phyloP scores from a whole-genome alignment of 2,329 filamentous ascomycete species.

The Exophiala calicioides region DNA sequence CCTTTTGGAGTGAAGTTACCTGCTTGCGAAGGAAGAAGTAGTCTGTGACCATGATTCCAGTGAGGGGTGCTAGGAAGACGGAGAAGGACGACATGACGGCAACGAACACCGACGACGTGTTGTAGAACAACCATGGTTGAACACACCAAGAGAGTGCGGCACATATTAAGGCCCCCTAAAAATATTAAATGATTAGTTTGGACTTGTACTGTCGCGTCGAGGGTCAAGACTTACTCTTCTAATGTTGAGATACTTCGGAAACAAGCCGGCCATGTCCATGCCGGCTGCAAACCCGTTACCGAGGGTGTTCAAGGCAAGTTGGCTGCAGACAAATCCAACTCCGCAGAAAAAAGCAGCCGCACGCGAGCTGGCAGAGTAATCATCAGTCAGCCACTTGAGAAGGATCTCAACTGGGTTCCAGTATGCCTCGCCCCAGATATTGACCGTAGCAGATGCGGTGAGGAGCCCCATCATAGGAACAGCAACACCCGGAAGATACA shows the following conservation, averaged over 20 bases:
- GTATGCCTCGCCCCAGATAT: constrained; percentile 40
- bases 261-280: constrained; percentile 57
- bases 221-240: constrained; percentile 53
- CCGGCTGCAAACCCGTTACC: constrained; percentile 54
- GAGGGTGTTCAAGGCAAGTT: constrained; percentile 49
- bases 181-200: no score
- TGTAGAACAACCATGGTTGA: no score
- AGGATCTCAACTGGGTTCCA: constrained; percentile 49
- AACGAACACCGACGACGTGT: constrained; percentile 51
- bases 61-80: constrained; percentile 49
- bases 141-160: no score
- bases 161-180: no score
- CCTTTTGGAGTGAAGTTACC: no score
- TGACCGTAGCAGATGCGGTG: constrained; percentile 33
- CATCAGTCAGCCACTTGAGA: constrained; percentile 40
- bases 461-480: constrained; percentile 41
- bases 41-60: constrained; percentile 37
- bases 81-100: constrained; percentile 33
- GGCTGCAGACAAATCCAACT: constrained; percentile 46
- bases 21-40: constrained; percentile 42
- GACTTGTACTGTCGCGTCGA: constrained; percentile 47
- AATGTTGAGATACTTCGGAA: constrained; percentile 58
- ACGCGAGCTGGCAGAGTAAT: constrained; percentile 39
- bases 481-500: constrained; percentile 40
- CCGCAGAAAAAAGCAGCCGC: constrained; percentile 52